phyloP scores from a whole-genome alignment of 176 grass and related monocot genomes.

The Aegilops longissima region DNA sequence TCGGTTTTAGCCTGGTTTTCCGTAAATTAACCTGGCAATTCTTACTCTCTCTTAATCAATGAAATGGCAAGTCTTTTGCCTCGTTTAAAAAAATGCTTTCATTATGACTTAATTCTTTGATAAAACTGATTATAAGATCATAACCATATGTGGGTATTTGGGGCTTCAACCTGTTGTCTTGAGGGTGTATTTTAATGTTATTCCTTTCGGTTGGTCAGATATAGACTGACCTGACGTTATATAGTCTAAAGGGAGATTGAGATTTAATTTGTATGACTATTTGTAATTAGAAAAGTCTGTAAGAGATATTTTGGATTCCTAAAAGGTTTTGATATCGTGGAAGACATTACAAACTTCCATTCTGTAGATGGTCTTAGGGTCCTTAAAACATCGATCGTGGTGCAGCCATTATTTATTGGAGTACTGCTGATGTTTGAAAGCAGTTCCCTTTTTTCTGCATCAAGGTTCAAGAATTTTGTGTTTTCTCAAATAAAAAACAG shows the following conservation, averaged over 20 bases:
- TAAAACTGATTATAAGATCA: neutral
- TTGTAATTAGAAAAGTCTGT: neutral
- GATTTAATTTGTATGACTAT: neutral
- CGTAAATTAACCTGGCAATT: too few species aligned
- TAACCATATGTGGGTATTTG: neutral
- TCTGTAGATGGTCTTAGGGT: neutral
- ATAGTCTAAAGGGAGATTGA: neutral
- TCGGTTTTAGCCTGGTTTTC: too few species aligned
- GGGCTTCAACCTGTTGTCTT: neutral
- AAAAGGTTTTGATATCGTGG: neutral
- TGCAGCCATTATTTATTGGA: neutral
- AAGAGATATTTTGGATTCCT: neutral
- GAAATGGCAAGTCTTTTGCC: too few species aligned
- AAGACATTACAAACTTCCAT: neutral
- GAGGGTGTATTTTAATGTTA: neutral
- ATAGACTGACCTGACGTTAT: neutral
- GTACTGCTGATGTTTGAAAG: neutral
- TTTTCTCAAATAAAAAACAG: neutral
- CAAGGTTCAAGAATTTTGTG: neutral
- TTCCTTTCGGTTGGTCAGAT: neutral
- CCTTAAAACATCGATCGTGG: neutral
- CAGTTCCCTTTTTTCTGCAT: neutral
- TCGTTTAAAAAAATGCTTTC: neutral
- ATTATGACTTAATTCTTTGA: neutral
- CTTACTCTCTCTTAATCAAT: too few species aligned